These are phyloP conservation scores for Leptographium procerum DNA, from an alignment of 2,329 filamentous ascomycete species.

Conservation along the genomic window DNA sequence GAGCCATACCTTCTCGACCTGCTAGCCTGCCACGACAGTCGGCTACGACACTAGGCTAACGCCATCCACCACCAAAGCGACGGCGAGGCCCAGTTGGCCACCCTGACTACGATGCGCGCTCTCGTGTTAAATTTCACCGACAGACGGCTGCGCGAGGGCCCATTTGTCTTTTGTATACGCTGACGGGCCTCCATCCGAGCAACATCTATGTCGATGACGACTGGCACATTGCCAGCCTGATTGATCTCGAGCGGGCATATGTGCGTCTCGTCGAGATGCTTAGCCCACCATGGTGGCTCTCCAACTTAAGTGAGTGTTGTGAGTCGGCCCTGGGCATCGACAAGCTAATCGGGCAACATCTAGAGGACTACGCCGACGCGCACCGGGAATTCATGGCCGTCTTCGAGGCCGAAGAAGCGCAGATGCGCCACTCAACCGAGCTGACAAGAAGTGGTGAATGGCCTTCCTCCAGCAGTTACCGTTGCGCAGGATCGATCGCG, in stretches of 20 bases:
- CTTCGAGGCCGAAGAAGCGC: no score
- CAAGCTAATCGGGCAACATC: no score
- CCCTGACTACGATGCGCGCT: background rate
- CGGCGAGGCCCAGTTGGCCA: background rate
- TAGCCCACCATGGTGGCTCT: background rate
- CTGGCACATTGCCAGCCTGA: slow-evolving; percentile 19
- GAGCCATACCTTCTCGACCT: slow-evolving; percentile 18
- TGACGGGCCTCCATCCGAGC: slow-evolving; percentile 19
- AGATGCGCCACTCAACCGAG: no score
- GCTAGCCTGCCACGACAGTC: slow-evolving; percentile 15
- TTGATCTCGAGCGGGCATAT: slow-evolving; percentile 19
- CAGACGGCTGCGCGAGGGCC: background rate
- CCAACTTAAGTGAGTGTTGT: no score
- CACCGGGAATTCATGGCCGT: no score
- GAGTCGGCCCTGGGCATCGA: no score
- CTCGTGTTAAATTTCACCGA: background rate
- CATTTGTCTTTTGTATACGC: slow-evolving; percentile 10
- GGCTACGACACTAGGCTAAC: slow-evolving; percentile 16
- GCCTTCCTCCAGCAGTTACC: no score
- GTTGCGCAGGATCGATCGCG: no score
- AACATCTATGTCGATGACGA: slow-evolving; percentile 21
- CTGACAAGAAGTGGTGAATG: no score
- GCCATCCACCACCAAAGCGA: slow-evolving; percentile 8
- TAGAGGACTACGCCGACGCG: no score
- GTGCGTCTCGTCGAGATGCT: background rate